Conservation (phyloP, 805 yeast species). For the Groenewaldozyma salmanticensis region DNA sequence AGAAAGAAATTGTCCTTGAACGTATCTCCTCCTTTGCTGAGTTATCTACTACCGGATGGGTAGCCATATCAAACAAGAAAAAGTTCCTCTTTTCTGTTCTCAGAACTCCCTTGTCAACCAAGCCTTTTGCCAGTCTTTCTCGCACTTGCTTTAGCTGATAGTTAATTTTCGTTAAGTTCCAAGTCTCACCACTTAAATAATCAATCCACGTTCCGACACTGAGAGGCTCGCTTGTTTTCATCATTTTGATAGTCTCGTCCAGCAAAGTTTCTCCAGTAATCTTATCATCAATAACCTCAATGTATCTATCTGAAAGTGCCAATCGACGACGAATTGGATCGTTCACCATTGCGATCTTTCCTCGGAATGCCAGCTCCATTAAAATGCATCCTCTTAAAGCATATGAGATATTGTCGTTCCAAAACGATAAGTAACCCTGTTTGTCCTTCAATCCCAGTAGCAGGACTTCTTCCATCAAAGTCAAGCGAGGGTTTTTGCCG, state of each 20-base stretch:
- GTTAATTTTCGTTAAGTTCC: constrained; percentile 90
- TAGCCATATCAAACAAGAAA: constrained; percentile 94
- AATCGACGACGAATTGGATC: constrained; percentile 88
- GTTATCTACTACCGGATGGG: constrained; percentile 90
- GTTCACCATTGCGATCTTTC: constrained; percentile 77
- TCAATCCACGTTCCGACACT: constrained; percentile 90
- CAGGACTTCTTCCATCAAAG: constrained; percentile 94
- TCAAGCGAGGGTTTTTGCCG: constrained; percentile 55
- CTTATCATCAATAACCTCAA: constrained; percentile 76
- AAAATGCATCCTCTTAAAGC: constrained; percentile 91
- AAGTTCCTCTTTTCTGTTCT: constrained; percentile 95
- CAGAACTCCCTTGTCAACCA: constrained; percentile 92
- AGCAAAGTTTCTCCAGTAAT: constrained; percentile 92
- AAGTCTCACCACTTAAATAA: constrained; percentile 83
- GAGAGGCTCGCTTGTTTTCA: constrained; percentile 75
- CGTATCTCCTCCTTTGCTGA: constrained; percentile 74
- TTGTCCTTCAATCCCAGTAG: constrained; percentile 89
- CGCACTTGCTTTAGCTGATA: constrained; percentile 96
- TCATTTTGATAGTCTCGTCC: constrained; percentile 86
- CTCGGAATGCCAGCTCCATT: constrained; percentile 85
- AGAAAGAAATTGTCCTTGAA: constrained; percentile 56
- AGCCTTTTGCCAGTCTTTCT: constrained; percentile 90
- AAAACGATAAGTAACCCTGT: constrained; percentile 91
- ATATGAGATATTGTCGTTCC: constrained; percentile 97
- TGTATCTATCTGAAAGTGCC: constrained; percentile 75